Base-by-base conservation (phyloP, 192 early-diverging fungal genomes). In the Linnemannia exigua region DNA sequence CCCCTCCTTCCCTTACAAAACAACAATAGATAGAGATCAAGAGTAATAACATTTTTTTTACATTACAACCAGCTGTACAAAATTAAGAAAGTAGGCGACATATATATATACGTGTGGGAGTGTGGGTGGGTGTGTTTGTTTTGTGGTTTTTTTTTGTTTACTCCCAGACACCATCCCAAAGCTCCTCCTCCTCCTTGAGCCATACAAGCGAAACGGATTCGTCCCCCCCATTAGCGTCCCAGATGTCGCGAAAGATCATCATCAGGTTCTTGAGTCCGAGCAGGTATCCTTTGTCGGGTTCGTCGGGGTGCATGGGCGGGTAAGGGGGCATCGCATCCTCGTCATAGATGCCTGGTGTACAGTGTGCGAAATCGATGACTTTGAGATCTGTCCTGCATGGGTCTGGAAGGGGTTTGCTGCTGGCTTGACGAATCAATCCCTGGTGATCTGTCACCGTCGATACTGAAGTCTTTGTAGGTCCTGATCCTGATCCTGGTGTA, bases 351-450 rank as follows among this genome's bases (percentile, higher is more conserved):
- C 89, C 91, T 8, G 92, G 93, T 1, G 96, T 93, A 79, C 96
- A 97, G 76, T 99, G 95, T 15, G 97, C 97, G 89, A 99, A 99
- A 82, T 99, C 98, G 79, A 99, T 99, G 88, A 99, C 97, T 63
- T 95, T 93, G 41, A 99, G 85, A 77, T 98, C 94, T 12, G 96
- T 95, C 35, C 91, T 90, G 20, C 77, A 52, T 48, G 79, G 74
- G 46, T 87, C 84, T 35, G 44, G 51, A 25, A 70, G 17, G 28
- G 51, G 68, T 35, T 68, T 77, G 28, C 28, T 11, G 2, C 58
- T n/a, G 25, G 20, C 22, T 17, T 15, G 70, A 48, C 54, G 61
- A 22, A 36, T 0, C 50, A 33, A 7, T 63, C 58, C 14, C n/a
- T n/a, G 28, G 25, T 14, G 36, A 47, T 68, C 47, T 33, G 75